These are phyloP conservation scores for Solanum piurae DNA, from an alignment of 257 asterid species.

Conservation along the genomic window DNA sequence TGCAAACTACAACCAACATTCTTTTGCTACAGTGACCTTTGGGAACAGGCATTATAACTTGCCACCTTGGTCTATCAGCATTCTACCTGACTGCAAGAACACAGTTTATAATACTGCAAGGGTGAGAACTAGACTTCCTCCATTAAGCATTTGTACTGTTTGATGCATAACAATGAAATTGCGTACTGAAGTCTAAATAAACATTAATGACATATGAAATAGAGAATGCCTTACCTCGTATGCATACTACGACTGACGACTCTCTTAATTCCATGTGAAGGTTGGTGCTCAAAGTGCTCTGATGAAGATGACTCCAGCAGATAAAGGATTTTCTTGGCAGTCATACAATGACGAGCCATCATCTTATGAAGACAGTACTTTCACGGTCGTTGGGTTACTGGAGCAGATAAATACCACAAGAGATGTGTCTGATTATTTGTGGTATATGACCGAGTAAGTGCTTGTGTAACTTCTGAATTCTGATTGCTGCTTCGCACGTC, in stretches of 20 bases:
- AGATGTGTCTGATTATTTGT: slow-evolving; percentile 81
- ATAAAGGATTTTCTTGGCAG: slow-evolving; percentile 55
- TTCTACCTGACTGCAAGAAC: slow-evolving; percentile 93
- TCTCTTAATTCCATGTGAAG: slow-evolving; percentile 25
- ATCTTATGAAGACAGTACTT: slow-evolving; percentile 38
- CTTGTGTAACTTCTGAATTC: not conserved
- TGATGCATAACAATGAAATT: not conserved
- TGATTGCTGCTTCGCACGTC: not conserved
- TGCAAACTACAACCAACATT: slow-evolving; percentile 64
- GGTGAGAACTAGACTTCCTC: slow-evolving; percentile 34
- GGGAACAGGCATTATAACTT: slow-evolving; percentile 63
- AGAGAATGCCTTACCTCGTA: not conserved
- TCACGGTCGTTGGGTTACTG: slow-evolving; percentile 57
- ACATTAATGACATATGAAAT: not conserved
- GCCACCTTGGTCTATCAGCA: slow-evolving; percentile 99
- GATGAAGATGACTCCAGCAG: slow-evolving; percentile 82
- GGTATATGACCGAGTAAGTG: slow-evolving; percentile 96
- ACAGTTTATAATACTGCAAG: slow-evolving; percentile 92
- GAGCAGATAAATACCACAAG: slow-evolving; percentile 96
- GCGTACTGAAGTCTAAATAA: not conserved
- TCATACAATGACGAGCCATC: slow-evolving; percentile 82
- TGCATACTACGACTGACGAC: not conserved
- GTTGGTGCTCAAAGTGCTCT: slow-evolving; percentile 87
- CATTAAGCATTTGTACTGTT: not conserved
- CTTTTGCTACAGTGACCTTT: slow-evolving; percentile 66